Evolutionary conservation across 805 yeast genomes (phyloP), one percentile per base, ranked within the genome.

Genomic region (Starmerella kuoi): DNA sequence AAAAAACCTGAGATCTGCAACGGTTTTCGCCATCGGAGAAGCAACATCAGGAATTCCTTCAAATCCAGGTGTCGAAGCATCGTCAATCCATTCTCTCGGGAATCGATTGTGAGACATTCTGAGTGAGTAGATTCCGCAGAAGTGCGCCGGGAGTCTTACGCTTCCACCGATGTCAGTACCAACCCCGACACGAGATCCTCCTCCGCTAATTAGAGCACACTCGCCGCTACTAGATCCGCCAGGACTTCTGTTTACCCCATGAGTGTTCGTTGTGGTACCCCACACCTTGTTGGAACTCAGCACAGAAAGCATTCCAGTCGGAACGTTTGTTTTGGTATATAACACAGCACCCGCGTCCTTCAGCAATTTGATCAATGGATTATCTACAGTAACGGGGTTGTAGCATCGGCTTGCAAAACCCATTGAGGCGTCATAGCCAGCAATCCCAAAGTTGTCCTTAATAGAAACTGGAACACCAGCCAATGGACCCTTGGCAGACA

Each of bases 401-500:
- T 62, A 65, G 27, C 69, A 57, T 34, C 54, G 47, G n/a, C 61
- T 54, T 25, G 72, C 69, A 51, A 67, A 69, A 3, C 75, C 73
- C 27, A 67, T 69, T 42, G 73, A 71, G 1, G 77, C 69, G 51
- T 70, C 69, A 41, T 62, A 68, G 36, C 76, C 78, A 35, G 60
- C 65, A 42, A 66, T 66, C 37, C 64, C 61, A 49, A 64, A 67
- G 40, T 76, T 75, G 50, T 76, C 82, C 54, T 76, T 76, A 40
- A 76, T 56, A 1, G 80, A 73, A 38, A 76, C 61, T 5, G 81
- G 80, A 47, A 76, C 56, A 2, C 82, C 81, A 34, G 77, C 79
- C 43, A 76, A 61, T 1, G 78, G 75, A 34, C 77, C 77, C 44
- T 68, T 61, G 69, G 60, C 14, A 75, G 77, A 37, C 70, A 12